Evolutionary conservation across 2,329 filamentous ascomycete species (phyloP).

Genomic region (Ascochyta rabiei): DNA sequence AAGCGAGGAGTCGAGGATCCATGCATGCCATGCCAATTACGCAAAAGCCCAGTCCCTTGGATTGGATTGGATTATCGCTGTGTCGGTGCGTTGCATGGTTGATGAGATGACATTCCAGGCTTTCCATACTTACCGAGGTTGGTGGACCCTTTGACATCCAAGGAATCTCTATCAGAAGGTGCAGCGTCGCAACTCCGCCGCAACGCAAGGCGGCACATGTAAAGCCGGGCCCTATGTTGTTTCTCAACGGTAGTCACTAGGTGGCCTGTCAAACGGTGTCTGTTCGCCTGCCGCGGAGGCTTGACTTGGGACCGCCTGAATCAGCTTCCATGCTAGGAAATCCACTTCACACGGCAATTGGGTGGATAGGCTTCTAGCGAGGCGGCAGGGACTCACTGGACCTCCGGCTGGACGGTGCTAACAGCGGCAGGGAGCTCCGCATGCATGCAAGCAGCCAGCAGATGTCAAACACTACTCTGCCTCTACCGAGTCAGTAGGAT

Average conservation of each 20-base stretch:
- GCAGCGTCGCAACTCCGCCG: neutral
- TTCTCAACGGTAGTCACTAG: neutral
- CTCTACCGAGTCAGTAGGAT: conserved; percentile 9
- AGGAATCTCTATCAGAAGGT: neutral
- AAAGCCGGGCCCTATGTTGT: neutral
- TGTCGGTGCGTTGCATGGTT: conserved; percentile 11
- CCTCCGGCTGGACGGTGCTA: conserved; percentile 10
- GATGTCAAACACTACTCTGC: conserved; percentile 9
- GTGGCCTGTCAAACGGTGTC: neutral
- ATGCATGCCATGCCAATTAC: conserved; percentile 3
- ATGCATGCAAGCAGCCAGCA: conserved; percentile 14
- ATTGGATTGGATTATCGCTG: neutral
- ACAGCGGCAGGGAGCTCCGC: conserved; percentile 12
- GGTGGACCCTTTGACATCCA: neutral
- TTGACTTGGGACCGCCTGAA: conserved; percentile 2
- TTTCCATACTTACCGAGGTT: conserved; percentile 7
- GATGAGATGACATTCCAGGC: conserved; percentile 3
- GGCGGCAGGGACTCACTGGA: conserved; percentile 2
- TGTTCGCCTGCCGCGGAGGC: neutral
- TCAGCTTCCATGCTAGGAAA: conserved; percentile 3
- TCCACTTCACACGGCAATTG: conserved; percentile 7
- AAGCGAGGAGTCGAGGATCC: conserved; percentile 2
- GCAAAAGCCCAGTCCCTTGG: conserved; percentile 3
- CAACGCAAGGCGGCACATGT: neutral
- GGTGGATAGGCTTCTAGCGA: neutral